phyloP scores from a whole-genome alignment of 2,329 filamentous ascomycete genomes.

The Pyrenochaeta sp. region DNA sequence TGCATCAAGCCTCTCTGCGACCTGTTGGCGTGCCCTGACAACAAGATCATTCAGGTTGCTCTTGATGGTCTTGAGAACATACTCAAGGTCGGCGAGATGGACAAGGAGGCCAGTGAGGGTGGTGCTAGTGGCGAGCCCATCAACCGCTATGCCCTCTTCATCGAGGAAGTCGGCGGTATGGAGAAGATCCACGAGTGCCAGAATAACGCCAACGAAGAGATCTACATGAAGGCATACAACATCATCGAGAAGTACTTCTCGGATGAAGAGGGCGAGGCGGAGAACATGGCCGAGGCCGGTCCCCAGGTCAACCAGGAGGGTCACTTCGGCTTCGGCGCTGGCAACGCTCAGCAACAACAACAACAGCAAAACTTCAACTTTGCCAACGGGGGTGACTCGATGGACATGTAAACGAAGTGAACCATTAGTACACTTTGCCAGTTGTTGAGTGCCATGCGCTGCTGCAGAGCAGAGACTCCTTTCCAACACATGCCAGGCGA shows the following conservation, averaged over 20 bases:
- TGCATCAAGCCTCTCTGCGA: constrained; percentile 98
- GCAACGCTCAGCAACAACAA: constrained; percentile 67
- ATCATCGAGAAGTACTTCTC: constrained; percentile 99
- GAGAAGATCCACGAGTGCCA: constrained; percentile 99
- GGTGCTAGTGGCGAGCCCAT: constrained; percentile 69
- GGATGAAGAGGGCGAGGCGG: constrained; percentile 87
- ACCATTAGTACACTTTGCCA: constrained; percentile 9
- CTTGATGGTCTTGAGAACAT: constrained; percentile 99
- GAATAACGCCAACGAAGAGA: constrained; percentile 99
- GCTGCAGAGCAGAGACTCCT: constrained; percentile 11
- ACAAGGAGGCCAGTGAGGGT: constrained; percentile 85
- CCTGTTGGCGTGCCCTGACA: constrained; percentile 93
- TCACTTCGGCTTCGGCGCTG: constrained; percentile 79
- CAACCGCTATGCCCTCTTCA: constrained; percentile 97
- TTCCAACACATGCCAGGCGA: constrained; percentile 13
- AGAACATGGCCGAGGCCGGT: constrained; percentile 79
- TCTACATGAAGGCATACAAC: constrained; percentile 99
- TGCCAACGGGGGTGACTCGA: constrained; percentile 76
- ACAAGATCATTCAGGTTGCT: constrained; percentile 99
- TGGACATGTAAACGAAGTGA: constrained; percentile 71
- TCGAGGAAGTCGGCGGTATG: constrained; percentile 98
- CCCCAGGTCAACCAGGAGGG: constrained; percentile 76
- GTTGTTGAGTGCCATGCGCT: constrained; percentile 11
- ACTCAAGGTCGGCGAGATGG: constrained; percentile 97
- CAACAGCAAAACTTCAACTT: constrained; percentile 93